Percentiles rank a stretch among this genome's conserved stretches.
These are phyloP conservation scores for Pythium graminicola DNA, from an alignment of 352 stramenopile genomes.

Conservation along the genomic window DNA sequence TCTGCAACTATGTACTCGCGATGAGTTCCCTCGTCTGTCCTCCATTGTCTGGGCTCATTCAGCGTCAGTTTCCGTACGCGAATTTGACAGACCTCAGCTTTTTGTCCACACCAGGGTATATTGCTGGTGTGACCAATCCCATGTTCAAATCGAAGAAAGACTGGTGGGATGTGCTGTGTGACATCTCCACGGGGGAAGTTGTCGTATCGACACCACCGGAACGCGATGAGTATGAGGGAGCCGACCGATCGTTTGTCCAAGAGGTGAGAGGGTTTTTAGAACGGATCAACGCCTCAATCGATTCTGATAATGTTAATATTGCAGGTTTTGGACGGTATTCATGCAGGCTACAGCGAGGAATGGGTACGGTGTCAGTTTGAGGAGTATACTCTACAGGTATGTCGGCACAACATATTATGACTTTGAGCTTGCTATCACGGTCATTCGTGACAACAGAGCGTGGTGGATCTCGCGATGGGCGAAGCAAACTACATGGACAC, in stretches of 20 bases:
- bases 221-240: conserved; percentile 66
- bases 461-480: conserved; percentile 72
- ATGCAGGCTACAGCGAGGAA: conserved; percentile 75
- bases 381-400: conserved; percentile 76
- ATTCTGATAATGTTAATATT: neutral
- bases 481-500: conserved; percentile 72
- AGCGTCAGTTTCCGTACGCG: conserved; percentile 82
- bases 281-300: neutral
- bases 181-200: conserved; percentile 79
- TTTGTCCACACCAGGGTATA: conserved; percentile 73
- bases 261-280: conserved; percentile 34
- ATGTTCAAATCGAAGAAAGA: conserved; percentile 90
- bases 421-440: no score
- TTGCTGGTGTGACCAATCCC: conserved; percentile 88
- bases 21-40: conserved; percentile 79
- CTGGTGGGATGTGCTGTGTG: conserved; percentile 89
- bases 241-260: conserved; percentile 64
- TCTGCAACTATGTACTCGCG: conserved; percentile 84
- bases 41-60: conserved; percentile 67
- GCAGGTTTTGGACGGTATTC: conserved; percentile 74
- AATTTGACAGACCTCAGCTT: conserved; percentile 88
- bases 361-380: conserved; percentile 87
- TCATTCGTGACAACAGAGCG: conserved; percentile 35
- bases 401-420: no score
- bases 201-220: conserved; percentile 49